Base-by-base conservation (phyloP, 441 rosid genomes). In the Erysimum cheiri region DNA sequence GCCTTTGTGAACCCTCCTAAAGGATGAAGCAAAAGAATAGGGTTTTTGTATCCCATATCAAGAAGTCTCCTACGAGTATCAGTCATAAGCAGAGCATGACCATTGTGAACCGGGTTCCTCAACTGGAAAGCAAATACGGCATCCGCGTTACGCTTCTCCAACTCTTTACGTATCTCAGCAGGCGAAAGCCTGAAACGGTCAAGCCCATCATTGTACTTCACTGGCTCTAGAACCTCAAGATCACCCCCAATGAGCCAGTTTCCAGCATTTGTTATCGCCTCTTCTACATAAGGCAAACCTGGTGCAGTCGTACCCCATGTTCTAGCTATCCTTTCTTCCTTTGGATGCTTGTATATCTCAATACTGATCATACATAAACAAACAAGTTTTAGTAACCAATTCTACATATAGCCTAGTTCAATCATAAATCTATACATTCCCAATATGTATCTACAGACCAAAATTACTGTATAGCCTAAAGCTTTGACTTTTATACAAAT, bases 81-180 rank as follows among this genome's bases (percentile, higher is more conserved):
- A 19, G 90, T 91, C 97, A 94, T 91, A 56, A 91, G 81, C 19
- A 91, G 79, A 33, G 97, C 98, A 49, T 94, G 98, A 41, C 98
- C 98, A 72, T 94, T 94, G 64, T 94, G 98, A 11, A 94, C 98
- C 8, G 97, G 98, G 74, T 94, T 94, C 75, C 97, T 88, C 11
- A 91, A 85, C 90, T 94, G 98, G 81, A 91, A 91, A 65, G 97
- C 96, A 78, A 94, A 94, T n/a, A 94, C 96, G 13, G 97, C 98
- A 83, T 94, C 99, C 0, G 99, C 96, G 19, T 86, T 83, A 71
- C 99, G 90, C 82, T 66, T 87, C 8, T 83, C 78, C 13, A 94
- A 79, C 82, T 90, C 97, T 71, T 85, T 71, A 2, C 92, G 90
- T 39, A 94, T 91, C 69, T 88, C 78, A 8, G 88, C 79, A 35